These are phyloP conservation scores for Lactifluus rugatus DNA, from an alignment of 768 basidiomycete species.

Conservation along the genomic window DNA sequence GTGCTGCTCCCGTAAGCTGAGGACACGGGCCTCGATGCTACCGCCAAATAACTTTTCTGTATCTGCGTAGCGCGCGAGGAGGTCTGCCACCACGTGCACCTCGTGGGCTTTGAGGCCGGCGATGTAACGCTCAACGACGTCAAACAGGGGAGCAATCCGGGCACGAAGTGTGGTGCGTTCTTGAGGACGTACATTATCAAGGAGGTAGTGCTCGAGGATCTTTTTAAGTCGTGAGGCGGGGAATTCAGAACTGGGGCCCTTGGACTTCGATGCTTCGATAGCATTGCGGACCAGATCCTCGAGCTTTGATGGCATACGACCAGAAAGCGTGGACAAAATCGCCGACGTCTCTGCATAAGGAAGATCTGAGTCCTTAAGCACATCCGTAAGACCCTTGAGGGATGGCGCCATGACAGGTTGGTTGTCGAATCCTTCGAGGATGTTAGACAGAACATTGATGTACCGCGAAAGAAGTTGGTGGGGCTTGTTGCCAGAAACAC, in stretches of 20 bases:
- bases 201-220: conserved; percentile 73
- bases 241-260: conserved; percentile 74
- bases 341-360: conserved; percentile 81
- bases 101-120: conserved; percentile 84
- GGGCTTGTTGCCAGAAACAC: conserved; percentile 78
- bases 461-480: conserved; percentile 76
- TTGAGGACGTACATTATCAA: conserved; percentile 68
- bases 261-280: conserved; percentile 67
- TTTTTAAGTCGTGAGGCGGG: conserved; percentile 82
- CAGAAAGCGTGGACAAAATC: conserved; percentile 80
- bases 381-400: conserved; percentile 75
- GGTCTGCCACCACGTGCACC: conserved; percentile 59
- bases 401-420: conserved; percentile 81
- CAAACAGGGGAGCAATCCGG: conserved; percentile 59
- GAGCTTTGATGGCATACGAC: conserved; percentile 86
- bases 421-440: conserved; percentile 95
- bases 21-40: conserved; percentile 85
- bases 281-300: conserved; percentile 76
- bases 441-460: conserved; percentile 73
- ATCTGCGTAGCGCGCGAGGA: conserved; percentile 70
- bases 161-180: conserved; percentile 74
- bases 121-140: conserved; percentile 69
- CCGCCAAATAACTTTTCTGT: conserved; percentile 93
- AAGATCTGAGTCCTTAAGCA: conserved; percentile 76
- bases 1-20: conserved; percentile 83